A percentile compares a stretch with the other conserved stretches of the same genome.
These are phyloP conservation scores for Solanum pimpinellifolium DNA, from an alignment of 257 asterid species.

Conservation along the genomic window DNA sequence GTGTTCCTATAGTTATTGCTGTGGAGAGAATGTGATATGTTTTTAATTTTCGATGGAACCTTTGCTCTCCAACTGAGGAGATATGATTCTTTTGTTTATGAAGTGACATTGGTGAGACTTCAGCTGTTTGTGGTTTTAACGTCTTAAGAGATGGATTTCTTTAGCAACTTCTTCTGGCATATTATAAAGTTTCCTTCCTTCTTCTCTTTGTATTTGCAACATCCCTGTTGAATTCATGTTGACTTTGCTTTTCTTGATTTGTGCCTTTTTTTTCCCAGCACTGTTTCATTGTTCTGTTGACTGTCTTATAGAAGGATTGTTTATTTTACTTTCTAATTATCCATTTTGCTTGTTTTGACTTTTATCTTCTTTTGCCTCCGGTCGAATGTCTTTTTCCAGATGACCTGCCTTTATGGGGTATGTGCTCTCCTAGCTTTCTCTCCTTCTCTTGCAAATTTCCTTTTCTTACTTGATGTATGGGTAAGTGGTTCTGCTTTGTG, in stretches of 20 bases:
- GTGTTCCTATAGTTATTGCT: neutral
- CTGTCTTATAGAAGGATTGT: neutral
- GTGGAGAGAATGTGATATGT: neutral
- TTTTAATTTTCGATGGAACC: neutral
- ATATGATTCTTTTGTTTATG: neutral
- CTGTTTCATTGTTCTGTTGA: neutral
- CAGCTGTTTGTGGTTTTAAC: neutral
- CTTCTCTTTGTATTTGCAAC: neutral
- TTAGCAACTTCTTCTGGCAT: neutral
- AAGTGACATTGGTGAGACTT: neutral
- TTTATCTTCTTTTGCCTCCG: constrained; percentile 8
- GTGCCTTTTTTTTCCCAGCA: neutral
- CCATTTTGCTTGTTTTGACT: neutral
- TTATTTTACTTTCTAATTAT: neutral
- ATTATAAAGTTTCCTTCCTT: neutral
- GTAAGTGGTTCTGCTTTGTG: neutral
- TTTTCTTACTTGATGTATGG: neutral
- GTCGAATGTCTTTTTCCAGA: constrained; percentile 38
- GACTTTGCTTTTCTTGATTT: neutral
- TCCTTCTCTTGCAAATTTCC: neutral
- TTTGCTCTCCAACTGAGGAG: neutral
- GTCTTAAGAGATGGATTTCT: neutral
- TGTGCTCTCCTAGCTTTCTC: constrained; percentile 7
- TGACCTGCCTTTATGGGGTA: constrained; percentile 98
- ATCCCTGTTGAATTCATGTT: neutral